Evolutionary conservation across 768 basidiomycete genomes (phyloP).

Genomic region (Tylopilus balloui): DNA sequence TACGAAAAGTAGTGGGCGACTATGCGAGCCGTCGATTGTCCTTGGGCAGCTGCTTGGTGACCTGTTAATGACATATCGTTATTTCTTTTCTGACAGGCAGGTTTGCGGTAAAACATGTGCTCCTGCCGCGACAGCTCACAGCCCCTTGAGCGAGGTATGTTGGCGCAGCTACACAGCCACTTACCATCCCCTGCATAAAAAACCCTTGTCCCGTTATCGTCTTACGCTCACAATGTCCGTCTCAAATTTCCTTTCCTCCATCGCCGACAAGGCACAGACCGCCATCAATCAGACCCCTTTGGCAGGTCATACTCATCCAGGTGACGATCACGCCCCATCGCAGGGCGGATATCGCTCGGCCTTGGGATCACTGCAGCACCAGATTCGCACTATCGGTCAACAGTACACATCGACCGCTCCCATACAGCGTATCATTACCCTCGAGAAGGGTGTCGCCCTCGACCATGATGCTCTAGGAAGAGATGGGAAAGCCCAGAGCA

Average conservation of each 20-base stretch:
- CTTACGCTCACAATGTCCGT: slow-evolving; percentile 45
- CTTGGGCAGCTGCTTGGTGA: slow-evolving; percentile 21
- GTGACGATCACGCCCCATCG: slow-evolving; percentile 37
- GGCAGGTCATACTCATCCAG: slow-evolving; percentile 48
- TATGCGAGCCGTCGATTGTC: slow-evolving; percentile 18
- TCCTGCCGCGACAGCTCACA: background rate
- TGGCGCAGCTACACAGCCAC: slow-evolving; percentile 24
- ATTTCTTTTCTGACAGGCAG: slow-evolving; percentile 7
- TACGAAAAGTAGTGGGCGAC: slow-evolving; percentile 22
- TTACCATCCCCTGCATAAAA: slow-evolving; percentile 13
- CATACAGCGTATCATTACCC: slow-evolving; percentile 74
- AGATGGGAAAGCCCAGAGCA: slow-evolving; percentile 69
- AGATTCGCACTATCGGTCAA: slow-evolving; percentile 68
- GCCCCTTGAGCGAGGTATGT: slow-evolving; percentile 1
- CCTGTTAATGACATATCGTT: slow-evolving; percentile 25
- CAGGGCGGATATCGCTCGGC: slow-evolving; percentile 45
- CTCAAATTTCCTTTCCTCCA: slow-evolving; percentile 56
- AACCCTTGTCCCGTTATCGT: slow-evolving; percentile 4
- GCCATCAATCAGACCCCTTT: slow-evolving; percentile 62
- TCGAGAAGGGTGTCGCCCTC: slow-evolving; percentile 72
- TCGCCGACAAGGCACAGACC: slow-evolving; percentile 74
- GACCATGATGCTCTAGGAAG: slow-evolving; percentile 65
- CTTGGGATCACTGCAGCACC: slow-evolving; percentile 62
- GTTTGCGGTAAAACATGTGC: background rate
- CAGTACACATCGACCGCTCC: slow-evolving; percentile 69